phyloP scores from a whole-genome alignment of 2,329 filamentous ascomycete species.

The Colletotrichum brevisporum region DNA sequence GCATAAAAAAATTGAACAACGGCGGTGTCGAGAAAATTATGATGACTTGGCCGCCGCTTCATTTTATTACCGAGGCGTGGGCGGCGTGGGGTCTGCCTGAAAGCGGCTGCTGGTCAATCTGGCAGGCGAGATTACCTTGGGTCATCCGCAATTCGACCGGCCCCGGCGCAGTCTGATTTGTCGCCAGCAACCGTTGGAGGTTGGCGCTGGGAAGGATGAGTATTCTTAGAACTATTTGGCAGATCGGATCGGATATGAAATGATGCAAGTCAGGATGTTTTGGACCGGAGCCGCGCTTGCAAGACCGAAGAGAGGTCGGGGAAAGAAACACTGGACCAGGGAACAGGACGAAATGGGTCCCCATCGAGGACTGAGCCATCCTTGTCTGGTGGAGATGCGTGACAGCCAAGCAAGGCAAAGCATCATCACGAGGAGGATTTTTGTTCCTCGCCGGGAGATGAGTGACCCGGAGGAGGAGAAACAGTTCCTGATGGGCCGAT shows the following conservation, averaged over 20 bases:
- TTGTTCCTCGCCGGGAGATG: constrained; percentile 36
- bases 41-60: constrained; percentile 34
- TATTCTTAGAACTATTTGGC: constrained; percentile 41
- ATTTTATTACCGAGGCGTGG: constrained; percentile 38
- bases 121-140: constrained; percentile 39
- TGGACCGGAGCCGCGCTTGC: constrained; percentile 40
- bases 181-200: constrained; percentile 21
- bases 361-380: constrained; percentile 24
- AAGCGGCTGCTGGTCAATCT: constrained; percentile 36
- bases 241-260: constrained; percentile 43
- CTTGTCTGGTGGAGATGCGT: constrained; percentile 35
- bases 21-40: constrained; percentile 23
- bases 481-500: constrained; percentile 26
- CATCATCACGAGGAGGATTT: constrained; percentile 37
- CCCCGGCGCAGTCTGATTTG: constrained; percentile 26
- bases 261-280: constrained; percentile 38
- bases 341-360: constrained; percentile 32
- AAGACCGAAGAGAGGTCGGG: constrained; percentile 37
- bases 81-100: constrained; percentile 36
- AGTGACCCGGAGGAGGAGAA: constrained; percentile 22
- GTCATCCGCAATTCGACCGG: constrained; percentile 38
- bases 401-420: constrained; percentile 36
- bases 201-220: constrained; percentile 28
- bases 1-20: constrained; percentile 29
- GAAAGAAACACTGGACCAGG: constrained; percentile 41